Evolutionary conservation across 306 rosid species (phyloP), one percentile per base, ranked within the genome.

Genomic region (Cucurbita pepo): DNA sequence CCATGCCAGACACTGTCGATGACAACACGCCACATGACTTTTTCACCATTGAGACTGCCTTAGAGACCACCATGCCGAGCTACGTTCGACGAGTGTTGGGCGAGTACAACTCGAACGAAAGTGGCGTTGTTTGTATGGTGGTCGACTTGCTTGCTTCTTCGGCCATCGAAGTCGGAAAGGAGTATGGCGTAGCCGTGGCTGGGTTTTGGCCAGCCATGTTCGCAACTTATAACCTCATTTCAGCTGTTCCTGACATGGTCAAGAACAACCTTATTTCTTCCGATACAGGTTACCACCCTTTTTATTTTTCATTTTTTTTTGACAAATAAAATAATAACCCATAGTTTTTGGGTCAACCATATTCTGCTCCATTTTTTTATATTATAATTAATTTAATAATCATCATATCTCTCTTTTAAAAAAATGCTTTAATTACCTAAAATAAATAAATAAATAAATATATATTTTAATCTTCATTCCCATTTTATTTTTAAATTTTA

Each of bases 181-280:
- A 59, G 4, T 77, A 82, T 44, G 79, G 76, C 1, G 38, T 90
- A 48, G 56, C 82, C 0, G 77, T 53, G 3, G 96, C 88, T 10
- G 98, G 97, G 6, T 93, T 88, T 74, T 93, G 97, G 98, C 96
- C 98, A 21, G 97, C 82, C 81, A 90, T 93, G 98, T 70, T 88
- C 10, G 81, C 97, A 12, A 11, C 97, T 0, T 90, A 90, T 74
- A 84, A 80, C 4, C 51, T 93, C 56, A 72, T 93, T 25, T 34
- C 78, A 7, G 51, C 91, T 79, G 81, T 90, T 8, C 97, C 97
- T 21, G 75, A 82, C 19, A 61, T 93, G 90, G 61, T 85, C 51
- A 66, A 55, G 0, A 51, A 45, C 14, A 79, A 86, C 62, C 77
- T 86, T 78, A 81, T 93, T 74, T 87, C 94, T 63, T 85, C 91